These are phyloP conservation scores for Aspergillus novoparasiticus DNA, from an alignment of 2,329 filamentous ascomycete species.

Conservation along the genomic window DNA sequence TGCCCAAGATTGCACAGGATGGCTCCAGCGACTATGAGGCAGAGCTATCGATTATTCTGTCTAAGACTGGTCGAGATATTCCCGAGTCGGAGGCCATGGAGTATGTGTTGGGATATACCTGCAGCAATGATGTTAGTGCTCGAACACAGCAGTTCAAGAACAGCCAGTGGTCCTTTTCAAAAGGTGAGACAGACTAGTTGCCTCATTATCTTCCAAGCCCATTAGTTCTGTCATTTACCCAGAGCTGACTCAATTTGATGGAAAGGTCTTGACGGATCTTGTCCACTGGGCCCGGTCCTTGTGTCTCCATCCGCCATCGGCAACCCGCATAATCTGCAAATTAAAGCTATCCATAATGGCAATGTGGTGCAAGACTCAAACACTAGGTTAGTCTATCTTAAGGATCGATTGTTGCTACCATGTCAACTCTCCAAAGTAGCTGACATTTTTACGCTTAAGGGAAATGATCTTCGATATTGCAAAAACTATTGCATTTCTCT, in stretches of 20 bases:
- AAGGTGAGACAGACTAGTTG: slow-evolving; percentile 19
- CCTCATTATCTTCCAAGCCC: background rate
- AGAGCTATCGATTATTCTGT: slow-evolving; percentile 42
- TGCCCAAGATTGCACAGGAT: slow-evolving; percentile 35
- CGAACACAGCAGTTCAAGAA: slow-evolving; percentile 42
- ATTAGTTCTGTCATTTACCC: too few relatives aligned
- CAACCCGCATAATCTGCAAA: background rate
- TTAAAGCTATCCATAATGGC: too few relatives aligned
- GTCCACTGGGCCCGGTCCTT: too few relatives aligned
- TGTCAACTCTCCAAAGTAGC: too few relatives aligned
- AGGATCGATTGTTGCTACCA: too few relatives aligned
- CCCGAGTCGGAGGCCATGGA: slow-evolving; percentile 33
- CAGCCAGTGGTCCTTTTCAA: slow-evolving; percentile 44
- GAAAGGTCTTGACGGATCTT: too few relatives aligned
- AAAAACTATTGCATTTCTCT: slow-evolving; percentile 40
- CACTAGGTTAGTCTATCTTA: too few relatives aligned
- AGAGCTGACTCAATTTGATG: too few relatives aligned
- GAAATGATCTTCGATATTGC: slow-evolving; percentile 46
- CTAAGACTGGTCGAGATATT: slow-evolving; percentile 32
- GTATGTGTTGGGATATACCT: slow-evolving; percentile 46
- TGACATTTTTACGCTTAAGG: slow-evolving; percentile 9
- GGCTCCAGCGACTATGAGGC: slow-evolving; percentile 36
- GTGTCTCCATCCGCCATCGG: too few relatives aligned
- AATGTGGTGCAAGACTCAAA: too few relatives aligned
- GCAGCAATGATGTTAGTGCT: slow-evolving; percentile 44